Evolutionary conservation across 179 eudicot species (phyloP).

Genomic region (Patellifolia procumbens): DNA sequence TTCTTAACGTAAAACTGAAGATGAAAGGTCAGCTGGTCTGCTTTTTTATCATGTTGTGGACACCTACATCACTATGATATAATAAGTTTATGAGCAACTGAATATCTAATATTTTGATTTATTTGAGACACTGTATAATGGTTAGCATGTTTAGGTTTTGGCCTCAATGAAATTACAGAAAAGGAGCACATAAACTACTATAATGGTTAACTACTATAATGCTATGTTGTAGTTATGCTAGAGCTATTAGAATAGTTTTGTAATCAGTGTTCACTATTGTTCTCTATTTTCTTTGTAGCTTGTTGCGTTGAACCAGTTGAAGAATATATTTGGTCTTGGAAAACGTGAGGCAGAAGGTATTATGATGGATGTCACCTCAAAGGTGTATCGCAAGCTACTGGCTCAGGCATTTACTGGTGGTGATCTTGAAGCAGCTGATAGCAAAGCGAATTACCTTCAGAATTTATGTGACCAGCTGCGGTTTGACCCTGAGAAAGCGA

Average conservation of each 20-base stretch:
- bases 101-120: background rate
- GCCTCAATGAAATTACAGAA: background rate
- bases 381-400: conserved; percentile 72
- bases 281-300: conserved; percentile 45
- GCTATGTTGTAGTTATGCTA: background rate
- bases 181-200: too few relatives aligned
- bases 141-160: too few relatives aligned
- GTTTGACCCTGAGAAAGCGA: conserved; percentile 82
- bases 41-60: background rate
- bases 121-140: background rate
- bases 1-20: background rate
- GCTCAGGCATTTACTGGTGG: conserved; percentile 78
- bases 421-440: conserved; percentile 66
- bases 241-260: background rate
- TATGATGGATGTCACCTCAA: conserved; percentile 65
- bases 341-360: conserved; percentile 83
- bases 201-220: too few relatives aligned
- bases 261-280: background rate
- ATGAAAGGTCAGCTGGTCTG: background rate
- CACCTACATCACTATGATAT: background rate
- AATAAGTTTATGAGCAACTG: background rate
- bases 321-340: conserved; percentile 90
- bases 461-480: conserved; percentile 73
- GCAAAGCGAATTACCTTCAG: conserved; percentile 92
- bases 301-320: conserved; percentile 77